Base-by-base conservation (phyloP, 2,329 filamentous ascomycete genomes). In the Cercospora janseana region DNA sequence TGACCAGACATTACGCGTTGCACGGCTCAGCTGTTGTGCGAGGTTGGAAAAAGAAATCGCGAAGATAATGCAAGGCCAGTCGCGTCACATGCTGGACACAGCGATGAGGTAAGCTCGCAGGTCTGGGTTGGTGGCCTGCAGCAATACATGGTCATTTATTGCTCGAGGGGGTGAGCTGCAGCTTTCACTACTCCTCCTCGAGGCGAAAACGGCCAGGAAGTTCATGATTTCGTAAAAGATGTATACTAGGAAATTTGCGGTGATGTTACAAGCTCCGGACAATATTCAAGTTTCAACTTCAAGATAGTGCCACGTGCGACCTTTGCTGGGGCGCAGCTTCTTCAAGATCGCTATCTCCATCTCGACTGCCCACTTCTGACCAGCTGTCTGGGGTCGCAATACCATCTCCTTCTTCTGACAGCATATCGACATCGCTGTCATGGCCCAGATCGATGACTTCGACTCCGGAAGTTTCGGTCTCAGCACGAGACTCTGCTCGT, bases 321-420 rank as follows among this genome's bases (percentile, higher is more conserved):
- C 43, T 26, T 18, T 44, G 41, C 13, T 44, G 41, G 12, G 27
- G 27, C 7, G 13, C 26, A 46, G 18, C 16, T 20, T 63, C 61
- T n/a, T 61, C 61, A 8, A 43, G 46, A 40, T 67, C 65, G 35
- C 63, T 66, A 26, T 69, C 66, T 10, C 56, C 65, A 52, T 67
- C 66, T 12, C 64, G 52, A 45, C 63, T 66, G 1, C 66, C 67
- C n/a, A 70, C 62, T 32, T 70, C 67, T 1, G 63, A 66, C 68
- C 68, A 70, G 46, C 63, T 67, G 32, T 66, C 62, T 1, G 68
- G 68, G 12, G 68, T 70, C 16, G 54, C 54, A 32, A 69, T 58
- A 18, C 67, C 66, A 42, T 63, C 60, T n/a, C 62, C 60, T 29
- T 65, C 65, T 37, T 66, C 64, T 9, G 64, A 66, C 7, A 68